Evolutionary conservation across 2,329 filamentous ascomycete genomes (phyloP).

Genomic region (Mollisia scopiformis): DNA sequence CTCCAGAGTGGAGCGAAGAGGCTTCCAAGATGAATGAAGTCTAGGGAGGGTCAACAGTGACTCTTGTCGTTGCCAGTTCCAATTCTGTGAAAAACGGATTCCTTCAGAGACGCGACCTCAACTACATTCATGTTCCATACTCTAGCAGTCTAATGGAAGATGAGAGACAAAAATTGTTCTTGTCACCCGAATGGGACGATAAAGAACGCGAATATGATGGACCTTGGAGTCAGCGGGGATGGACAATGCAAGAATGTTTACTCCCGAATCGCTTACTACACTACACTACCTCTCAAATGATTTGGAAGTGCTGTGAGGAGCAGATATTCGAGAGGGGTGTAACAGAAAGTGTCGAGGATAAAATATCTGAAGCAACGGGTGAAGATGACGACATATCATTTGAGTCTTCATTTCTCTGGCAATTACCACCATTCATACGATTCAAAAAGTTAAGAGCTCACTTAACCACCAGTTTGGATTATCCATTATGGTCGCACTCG

Average conservation of each 20-base stretch:
- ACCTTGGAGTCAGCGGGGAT: conserved; percentile 18
- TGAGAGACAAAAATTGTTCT: conserved; percentile 14
- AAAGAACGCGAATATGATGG: conserved; percentile 15
- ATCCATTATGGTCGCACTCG: conserved; percentile 14
- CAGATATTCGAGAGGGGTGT: conserved; percentile 21
- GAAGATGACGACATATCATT: conserved; percentile 14
- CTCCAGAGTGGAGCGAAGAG: conserved; percentile 14
- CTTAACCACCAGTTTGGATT: conserved; percentile 16
- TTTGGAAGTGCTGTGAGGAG: conserved; percentile 20
- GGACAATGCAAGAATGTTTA: conserved; percentile 22
- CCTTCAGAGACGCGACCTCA: conserved; percentile 13
- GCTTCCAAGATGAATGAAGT: conserved; percentile 23
- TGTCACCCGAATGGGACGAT: conserved; percentile 19
- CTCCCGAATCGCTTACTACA: conserved; percentile 20
- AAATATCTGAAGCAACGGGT: conserved; percentile 13
- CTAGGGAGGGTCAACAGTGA: conserved; percentile 20
- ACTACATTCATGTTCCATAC: conserved; percentile 18
- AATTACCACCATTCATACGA: conserved; percentile 15
- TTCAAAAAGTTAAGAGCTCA: conserved; percentile 17
- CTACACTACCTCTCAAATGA: conserved; percentile 18
- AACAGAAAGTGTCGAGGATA: conserved; percentile 16
- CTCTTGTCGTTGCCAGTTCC: conserved; percentile 22
- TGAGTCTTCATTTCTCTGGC: conserved; percentile 16
- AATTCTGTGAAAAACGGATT: conserved; percentile 20
- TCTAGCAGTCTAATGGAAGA: conserved; percentile 9